Conservation (phyloP, 371 early-diverging fungal species). For the Blastocladiella emersonii region DNA sequence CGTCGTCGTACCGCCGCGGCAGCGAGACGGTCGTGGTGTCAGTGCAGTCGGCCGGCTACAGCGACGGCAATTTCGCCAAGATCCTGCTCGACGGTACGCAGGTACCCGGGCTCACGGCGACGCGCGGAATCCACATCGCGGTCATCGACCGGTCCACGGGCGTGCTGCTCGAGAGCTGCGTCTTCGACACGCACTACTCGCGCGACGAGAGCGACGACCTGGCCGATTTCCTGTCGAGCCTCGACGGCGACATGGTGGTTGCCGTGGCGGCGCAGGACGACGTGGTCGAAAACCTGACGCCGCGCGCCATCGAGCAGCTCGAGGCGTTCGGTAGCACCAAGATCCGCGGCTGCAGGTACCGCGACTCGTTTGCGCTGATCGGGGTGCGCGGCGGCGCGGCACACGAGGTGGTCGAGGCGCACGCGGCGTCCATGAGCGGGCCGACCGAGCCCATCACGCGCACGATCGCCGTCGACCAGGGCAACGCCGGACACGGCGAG, state of each 20-base stretch:
- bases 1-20: background rate
- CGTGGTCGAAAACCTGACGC: slow-evolving; percentile 45
- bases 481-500: slow-evolving; percentile 35
- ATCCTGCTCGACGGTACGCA: slow-evolving; percentile 43
- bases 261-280: slow-evolving; percentile 58
- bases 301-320: slow-evolving; percentile 35
- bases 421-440: slow-evolving; percentile 28
- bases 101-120: too few species aligned
- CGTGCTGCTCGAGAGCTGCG: slow-evolving; percentile 43
- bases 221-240: slow-evolving; percentile 42
- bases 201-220: slow-evolving; percentile 53
- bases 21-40: slow-evolving; percentile 22
- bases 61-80: slow-evolving; percentile 56
- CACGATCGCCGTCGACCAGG: background rate
- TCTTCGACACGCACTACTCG: slow-evolving; percentile 65
- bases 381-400: slow-evolving; percentile 15
- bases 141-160: slow-evolving; percentile 54
- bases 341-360: slow-evolving; percentile 41
- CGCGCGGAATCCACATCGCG: slow-evolving; percentile 65
- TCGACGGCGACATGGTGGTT: slow-evolving; percentile 48
- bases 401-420: slow-evolving; percentile 8
- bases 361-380: slow-evolving; percentile 71
- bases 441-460: slow-evolving; percentile 25
- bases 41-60: slow-evolving; percentile 59
- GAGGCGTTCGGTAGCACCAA: slow-evolving; percentile 45